Conservation (phyloP, 192 early-diverging fungal genomes). For the Coemansia sp. region DNA sequence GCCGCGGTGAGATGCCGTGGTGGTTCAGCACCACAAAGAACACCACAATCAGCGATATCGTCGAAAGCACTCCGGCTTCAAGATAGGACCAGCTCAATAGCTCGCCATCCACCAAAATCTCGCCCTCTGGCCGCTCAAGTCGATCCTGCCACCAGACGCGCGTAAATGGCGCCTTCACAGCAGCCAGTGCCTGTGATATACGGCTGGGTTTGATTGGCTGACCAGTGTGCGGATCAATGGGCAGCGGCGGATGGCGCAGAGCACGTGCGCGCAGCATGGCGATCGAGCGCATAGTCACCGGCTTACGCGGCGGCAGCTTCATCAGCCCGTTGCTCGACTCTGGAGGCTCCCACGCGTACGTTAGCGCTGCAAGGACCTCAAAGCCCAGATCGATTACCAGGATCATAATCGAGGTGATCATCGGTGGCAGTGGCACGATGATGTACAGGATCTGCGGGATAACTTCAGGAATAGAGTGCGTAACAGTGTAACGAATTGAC, state of each 20-base stretch:
- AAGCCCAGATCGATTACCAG: constrained; percentile 93
- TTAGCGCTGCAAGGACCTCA: constrained; percentile 82
- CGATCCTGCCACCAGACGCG: constrained; percentile 61
- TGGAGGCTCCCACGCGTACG: constrained; percentile 89
- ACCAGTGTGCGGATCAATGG: constrained; percentile 57
- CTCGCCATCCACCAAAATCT: constrained; percentile 82
- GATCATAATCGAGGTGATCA: constrained; percentile 81
- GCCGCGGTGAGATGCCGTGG: constrained; percentile 64
- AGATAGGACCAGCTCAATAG: constrained; percentile 83
- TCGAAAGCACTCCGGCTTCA: constrained; percentile 80
- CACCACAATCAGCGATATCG: constrained; percentile 65
- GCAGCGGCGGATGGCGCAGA: constrained; percentile 52
- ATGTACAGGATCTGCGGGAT: constrained; percentile 83
- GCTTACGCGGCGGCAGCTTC: constrained; percentile 87
- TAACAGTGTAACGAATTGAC: constrained; percentile 87
- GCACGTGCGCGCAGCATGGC: constrained; percentile 63
- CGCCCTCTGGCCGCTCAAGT: constrained; percentile 74
- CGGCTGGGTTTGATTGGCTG: constrained; percentile 40
- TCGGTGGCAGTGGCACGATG: constrained; percentile 80
- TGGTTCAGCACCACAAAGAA: constrained; percentile 82
- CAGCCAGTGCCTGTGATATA: constrained; percentile 17
- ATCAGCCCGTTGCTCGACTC: constrained; percentile 78
- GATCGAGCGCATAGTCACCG: constrained; percentile 77
- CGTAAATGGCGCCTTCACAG: constrained; percentile 55
- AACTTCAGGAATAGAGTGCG: constrained; percentile 91